Conservation (phyloP, 75 land plant genomes). For the Pseudotsuga menziesii region DNA sequence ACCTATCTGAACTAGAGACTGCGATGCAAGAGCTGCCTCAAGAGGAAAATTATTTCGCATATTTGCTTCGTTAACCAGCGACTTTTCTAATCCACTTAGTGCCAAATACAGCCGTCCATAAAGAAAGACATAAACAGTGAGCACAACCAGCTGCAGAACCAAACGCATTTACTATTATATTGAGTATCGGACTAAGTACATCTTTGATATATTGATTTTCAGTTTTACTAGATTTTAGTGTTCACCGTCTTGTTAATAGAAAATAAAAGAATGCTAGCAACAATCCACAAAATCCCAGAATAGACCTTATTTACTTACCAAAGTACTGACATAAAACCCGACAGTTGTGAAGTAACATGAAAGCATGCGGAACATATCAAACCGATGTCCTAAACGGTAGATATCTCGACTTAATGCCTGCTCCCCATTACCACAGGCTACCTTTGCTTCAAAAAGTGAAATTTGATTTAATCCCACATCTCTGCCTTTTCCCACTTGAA, state of each 20-base stretch:
- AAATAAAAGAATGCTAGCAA: neutral
- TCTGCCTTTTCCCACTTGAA: constrained; percentile 97
- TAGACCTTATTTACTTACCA: constrained; percentile 46
- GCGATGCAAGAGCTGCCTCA: constrained; percentile 56
- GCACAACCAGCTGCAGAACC: constrained; percentile 66
- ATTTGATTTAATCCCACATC: constrained; percentile 98
- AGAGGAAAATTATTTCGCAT: constrained; percentile 55
- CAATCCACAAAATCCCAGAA: neutral
- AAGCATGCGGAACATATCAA: constrained; percentile 96
- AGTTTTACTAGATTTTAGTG: neutral
- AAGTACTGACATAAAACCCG: constrained; percentile 85
- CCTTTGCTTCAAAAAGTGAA: constrained; percentile 94
- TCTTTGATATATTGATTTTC: neutral
- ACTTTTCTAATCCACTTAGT: constrained; percentile 83
- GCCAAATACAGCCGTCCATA: constrained; percentile 89
- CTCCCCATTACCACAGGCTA: constrained; percentile 97
- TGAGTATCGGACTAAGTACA: constrained; percentile 2
- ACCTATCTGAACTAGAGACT: constrained; percentile 61
- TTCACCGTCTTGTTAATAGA: neutral
- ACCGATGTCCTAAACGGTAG: constrained; percentile 93
- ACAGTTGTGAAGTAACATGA: constrained; percentile 92
- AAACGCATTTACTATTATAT: neutral
- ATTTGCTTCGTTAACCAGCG: constrained; percentile 40
- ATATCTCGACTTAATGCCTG: constrained; percentile 92
- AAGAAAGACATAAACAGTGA: constrained; percentile 77